These are phyloP conservation scores for Phytophthora cactorum DNA, from an alignment of 352 stramenopile species.

Conservation along the genomic window DNA sequence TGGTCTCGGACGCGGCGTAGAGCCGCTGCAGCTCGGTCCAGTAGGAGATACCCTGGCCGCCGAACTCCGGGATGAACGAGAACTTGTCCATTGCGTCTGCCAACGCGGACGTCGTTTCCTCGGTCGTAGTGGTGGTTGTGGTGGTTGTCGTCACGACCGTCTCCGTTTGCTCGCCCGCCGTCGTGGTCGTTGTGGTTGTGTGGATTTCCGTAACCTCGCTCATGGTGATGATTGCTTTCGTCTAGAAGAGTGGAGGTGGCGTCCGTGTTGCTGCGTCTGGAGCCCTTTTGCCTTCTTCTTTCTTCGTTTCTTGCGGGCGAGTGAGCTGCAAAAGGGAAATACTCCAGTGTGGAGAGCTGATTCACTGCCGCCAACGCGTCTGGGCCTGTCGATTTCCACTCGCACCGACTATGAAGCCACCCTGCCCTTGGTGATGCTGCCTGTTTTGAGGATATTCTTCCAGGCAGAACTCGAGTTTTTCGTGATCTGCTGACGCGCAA, in stretches of 20 bases:
- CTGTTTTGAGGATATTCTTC: neutral
- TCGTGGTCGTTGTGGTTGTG: constrained; percentile 30
- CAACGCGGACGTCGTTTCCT: constrained; percentile 24
- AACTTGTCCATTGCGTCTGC: constrained; percentile 35
- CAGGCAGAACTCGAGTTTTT: constrained; percentile 7
- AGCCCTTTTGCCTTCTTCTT: constrained; percentile 20
- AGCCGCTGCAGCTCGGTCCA: constrained; percentile 65
- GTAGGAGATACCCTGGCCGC: constrained; percentile 75
- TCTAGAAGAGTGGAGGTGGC: constrained; percentile 5
- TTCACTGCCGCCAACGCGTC: constrained; percentile 13
- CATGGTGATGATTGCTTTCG: constrained; percentile 28
- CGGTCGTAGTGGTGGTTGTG: constrained; percentile 21
- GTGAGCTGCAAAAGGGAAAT: constrained; percentile 42
- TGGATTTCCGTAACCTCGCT: constrained; percentile 39
- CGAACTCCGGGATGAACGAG: constrained; percentile 63
- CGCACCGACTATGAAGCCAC: constrained; percentile 28
- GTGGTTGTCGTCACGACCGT: constrained; percentile 36
- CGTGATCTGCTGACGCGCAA: constrained; percentile 43
- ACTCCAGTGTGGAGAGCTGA: constrained; percentile 24
- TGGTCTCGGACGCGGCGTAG: constrained; percentile 45
- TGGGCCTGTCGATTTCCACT: constrained; percentile 37
- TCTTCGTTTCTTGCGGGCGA: constrained; percentile 15
- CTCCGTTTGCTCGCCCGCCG: constrained; percentile 30
- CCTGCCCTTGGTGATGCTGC: constrained; percentile 1
- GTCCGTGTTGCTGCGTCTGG: constrained; percentile 16